phyloP scores from a whole-genome alignment of 192 early-diverging fungal species.

The Chytriomyces confervae region DNA sequence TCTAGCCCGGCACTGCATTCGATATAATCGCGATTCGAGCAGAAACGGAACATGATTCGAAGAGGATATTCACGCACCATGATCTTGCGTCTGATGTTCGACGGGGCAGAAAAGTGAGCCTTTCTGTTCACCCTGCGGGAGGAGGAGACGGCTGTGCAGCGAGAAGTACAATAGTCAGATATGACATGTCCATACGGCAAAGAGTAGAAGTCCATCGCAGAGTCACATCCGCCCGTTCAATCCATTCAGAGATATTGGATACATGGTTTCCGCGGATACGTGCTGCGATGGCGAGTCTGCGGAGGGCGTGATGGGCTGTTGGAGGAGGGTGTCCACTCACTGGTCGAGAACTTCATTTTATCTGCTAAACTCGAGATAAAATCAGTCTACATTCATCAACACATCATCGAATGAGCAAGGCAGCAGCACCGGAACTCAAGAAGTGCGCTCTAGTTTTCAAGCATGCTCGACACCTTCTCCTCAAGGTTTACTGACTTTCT shows the following conservation, averaged over 20 bases:
- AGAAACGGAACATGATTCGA: no score
- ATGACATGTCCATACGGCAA: no score
- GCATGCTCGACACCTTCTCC: background rate
- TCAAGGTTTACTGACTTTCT: background rate
- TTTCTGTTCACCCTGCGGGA: conserved; percentile 88
- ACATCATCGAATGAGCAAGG: conserved; percentile 59
- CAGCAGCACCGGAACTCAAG: conserved; percentile 69
- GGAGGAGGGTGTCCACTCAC: conserved; percentile 1
- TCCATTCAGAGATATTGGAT: background rate
- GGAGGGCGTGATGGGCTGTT: conserved; percentile 1
- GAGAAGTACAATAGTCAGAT: no score
- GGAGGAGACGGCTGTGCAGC: conserved; percentile 34
- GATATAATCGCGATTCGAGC: no score
- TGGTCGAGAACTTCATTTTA: conserved; percentile 33
- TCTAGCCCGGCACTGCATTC: no score
- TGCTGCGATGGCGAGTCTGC: background rate
- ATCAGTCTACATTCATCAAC: background rate
- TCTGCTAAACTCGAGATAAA: no score
- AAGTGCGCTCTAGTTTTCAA: conserved; percentile 40
- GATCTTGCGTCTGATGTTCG: conserved; percentile 91
- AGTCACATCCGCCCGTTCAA: background rate
- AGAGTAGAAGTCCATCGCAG: background rate
- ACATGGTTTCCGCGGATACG: background rate
- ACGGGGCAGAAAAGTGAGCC: conserved; percentile 99
- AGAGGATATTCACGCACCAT: conserved; percentile 59